Evolutionary conservation across 2,329 filamentous ascomycete genomes (phyloP), one percentile per base, ranked within the genome.

Genomic region (Rhinocladiella similis): DNA sequence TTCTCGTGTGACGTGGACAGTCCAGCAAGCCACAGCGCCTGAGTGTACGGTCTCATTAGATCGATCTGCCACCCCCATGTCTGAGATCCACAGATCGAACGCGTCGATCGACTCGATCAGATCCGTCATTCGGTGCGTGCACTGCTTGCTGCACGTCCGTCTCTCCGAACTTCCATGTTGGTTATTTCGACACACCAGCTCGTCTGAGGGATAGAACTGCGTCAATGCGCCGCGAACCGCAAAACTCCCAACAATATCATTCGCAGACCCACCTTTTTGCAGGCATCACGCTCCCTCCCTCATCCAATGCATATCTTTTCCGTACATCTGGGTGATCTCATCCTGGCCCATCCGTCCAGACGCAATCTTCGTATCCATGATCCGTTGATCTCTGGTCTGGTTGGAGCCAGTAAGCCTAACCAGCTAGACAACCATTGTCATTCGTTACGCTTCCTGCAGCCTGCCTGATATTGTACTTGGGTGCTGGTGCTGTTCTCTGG

Each of bases 41-140:
- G 19, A 25, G 20, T 9, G 7, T 25, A 6, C 12, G 18, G 38
- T 57, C 43, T 50, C 9, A 25, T 50, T 50, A 39, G 48, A 35
- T 33, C 53, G 49, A 56, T 56, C 56, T 39, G 36, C 46, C 36
- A 25, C 38, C 25, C 43, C 49, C 46, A 33, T 53, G 27, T 38
- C 25, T 12, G 20, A 41, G 42, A 41, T 42, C 53, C 54, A 57
- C 54, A 39, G 33, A 52, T 48, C 42, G 54, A 53, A 48, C 54
- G 38, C 10, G 49, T 29, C 41, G 52, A 54, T 54, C 52, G 45
- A 33, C 43, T 19, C 35, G 25, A 6, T 36, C 54, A 57, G 54
- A 57, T 57, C 49, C n/a, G 12, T 16, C 38, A 4, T 38, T 38
- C 13, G 13, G 35, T n/a, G n/a, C n/a, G n/a, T n/a, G n/a, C n/a